phyloP scores from a whole-genome alignment of 2,329 filamentous ascomycete genomes.

The Trichophyton mentagrophytes region DNA sequence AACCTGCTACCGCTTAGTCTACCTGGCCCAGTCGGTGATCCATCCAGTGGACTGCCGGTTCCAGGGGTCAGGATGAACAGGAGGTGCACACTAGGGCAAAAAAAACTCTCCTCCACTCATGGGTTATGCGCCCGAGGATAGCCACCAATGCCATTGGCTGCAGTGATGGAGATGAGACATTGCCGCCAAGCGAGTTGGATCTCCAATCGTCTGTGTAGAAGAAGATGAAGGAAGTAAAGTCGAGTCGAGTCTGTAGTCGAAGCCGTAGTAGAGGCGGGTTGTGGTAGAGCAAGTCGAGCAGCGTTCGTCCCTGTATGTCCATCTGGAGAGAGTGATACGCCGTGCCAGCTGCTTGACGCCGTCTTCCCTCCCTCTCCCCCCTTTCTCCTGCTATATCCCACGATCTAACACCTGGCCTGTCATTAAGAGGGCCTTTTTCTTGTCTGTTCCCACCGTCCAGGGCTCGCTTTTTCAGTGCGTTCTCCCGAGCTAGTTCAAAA shows the following conservation, averaged over 20 bases:
- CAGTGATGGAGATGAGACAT: conserved; percentile 9
- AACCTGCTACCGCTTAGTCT: not conserved
- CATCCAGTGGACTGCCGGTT: too few relatives aligned
- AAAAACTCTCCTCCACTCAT: conserved; percentile 5
- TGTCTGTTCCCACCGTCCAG: not conserved
- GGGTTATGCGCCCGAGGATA: conserved; percentile 7
- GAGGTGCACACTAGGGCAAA: not conserved
- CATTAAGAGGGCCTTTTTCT: too few relatives aligned
- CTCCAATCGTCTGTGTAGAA: conserved; percentile 2
- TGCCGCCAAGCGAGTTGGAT: conserved; percentile 10
- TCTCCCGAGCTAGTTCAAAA: not conserved
- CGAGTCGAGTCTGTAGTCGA: not conserved
- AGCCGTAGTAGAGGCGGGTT: not conserved
- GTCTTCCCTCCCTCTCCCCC: not conserved
- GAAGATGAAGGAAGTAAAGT: not conserved
- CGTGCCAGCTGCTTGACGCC: not conserved
- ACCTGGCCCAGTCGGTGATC: not conserved
- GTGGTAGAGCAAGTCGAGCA: not conserved
- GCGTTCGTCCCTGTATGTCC: not conserved
- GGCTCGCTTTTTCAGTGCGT: not conserved
- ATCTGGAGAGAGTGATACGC: not conserved
- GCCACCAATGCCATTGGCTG: conserved; percentile 7
- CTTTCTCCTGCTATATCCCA: not conserved
- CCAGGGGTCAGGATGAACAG: not conserved
- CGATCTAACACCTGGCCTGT: too few relatives aligned